These are phyloP conservation scores for Kappamyces sp. DNA, from an alignment of 192 early-diverging fungal genomes.

Conservation along the genomic window DNA sequence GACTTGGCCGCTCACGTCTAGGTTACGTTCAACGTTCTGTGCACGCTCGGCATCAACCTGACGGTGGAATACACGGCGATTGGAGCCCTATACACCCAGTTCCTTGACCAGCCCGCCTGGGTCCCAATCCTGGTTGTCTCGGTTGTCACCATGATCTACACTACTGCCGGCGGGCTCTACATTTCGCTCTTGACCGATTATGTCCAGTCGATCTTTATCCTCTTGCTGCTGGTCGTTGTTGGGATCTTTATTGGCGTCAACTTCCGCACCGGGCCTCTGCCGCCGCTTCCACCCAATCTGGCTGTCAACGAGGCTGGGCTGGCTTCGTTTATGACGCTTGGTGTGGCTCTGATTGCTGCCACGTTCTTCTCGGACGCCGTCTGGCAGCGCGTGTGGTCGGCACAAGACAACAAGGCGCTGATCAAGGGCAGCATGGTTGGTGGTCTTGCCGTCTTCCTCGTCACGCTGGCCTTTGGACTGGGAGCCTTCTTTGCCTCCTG, in stretches of 20 bases:
- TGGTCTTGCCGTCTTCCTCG: slow-evolving; percentile 18
- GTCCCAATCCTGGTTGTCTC: slow-evolving; percentile 38
- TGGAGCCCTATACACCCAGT: slow-evolving; percentile 28
- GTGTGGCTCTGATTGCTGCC: slow-evolving; percentile 31
- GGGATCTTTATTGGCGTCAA: slow-evolving; percentile 31
- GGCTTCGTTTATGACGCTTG: slow-evolving; percentile 30
- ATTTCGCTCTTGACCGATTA: slow-evolving; percentile 43
- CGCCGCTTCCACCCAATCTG: slow-evolving; percentile 24
- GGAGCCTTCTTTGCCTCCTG: slow-evolving; percentile 37
- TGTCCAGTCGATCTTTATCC: slow-evolving; percentile 29
- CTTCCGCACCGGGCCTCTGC: slow-evolving; percentile 21
- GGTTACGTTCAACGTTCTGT: slow-evolving; percentile 32
- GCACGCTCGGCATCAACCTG: slow-evolving; percentile 33
- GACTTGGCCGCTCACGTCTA: slow-evolving; percentile 19
- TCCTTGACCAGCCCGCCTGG: slow-evolving; percentile 25
- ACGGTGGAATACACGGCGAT: slow-evolving; percentile 40
- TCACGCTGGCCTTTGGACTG: slow-evolving; percentile 38
- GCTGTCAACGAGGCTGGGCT: slow-evolving; percentile 32
- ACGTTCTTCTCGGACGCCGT: slow-evolving; percentile 44
- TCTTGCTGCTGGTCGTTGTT: slow-evolving; percentile 22
- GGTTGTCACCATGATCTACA: slow-evolving; percentile 43
- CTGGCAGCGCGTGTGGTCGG: slow-evolving; percentile 51
- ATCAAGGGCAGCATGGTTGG: slow-evolving; percentile 29
- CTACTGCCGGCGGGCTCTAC: slow-evolving; percentile 39
- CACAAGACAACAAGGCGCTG: slow-evolving; percentile 22